Conservation (phyloP, 1,139 yeast species). For the Debaryomycetaceae sp. region DNA sequence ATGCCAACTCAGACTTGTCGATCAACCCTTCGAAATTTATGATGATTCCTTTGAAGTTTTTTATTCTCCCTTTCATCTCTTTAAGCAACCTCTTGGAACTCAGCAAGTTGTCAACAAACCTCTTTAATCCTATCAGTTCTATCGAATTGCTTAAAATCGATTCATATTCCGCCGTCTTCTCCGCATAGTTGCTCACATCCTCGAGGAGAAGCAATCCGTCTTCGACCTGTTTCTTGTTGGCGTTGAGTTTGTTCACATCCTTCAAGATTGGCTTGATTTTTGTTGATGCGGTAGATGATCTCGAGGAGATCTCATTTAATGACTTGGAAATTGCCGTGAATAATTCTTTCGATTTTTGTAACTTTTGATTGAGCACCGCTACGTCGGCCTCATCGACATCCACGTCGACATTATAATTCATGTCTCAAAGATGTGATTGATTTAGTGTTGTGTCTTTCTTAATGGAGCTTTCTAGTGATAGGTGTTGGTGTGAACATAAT, state of each 20-base stretch:
- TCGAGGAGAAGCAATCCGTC: slow-evolving; percentile 57
- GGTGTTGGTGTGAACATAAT: neutral
- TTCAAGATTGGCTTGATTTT: slow-evolving; percentile 70
- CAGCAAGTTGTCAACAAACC: slow-evolving; percentile 36
- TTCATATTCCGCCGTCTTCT: slow-evolving; percentile 54
- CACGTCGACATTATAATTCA: slow-evolving; percentile 17
- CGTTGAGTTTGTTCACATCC: slow-evolving; percentile 56
- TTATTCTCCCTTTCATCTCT: slow-evolving; percentile 38
- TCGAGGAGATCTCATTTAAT: slow-evolving; percentile 51
- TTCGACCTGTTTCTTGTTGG: slow-evolving; percentile 58
- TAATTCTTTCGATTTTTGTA: slow-evolving; percentile 55
- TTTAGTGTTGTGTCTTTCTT: slow-evolving; percentile 1
- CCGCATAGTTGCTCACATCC: slow-evolving; percentile 65
- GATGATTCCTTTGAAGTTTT: slow-evolving; percentile 48
- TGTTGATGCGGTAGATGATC: slow-evolving; percentile 60
- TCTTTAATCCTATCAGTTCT: slow-evolving; percentile 35
- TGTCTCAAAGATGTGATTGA: neutral
- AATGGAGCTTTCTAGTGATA: too few species aligned
- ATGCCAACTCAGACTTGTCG: slow-evolving; percentile 43
- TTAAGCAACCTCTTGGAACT: slow-evolving; percentile 30
- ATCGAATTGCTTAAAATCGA: slow-evolving; percentile 35
- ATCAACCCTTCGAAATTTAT: slow-evolving; percentile 45
- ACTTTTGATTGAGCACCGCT: slow-evolving; percentile 73
- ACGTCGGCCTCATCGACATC: slow-evolving; percentile 85
- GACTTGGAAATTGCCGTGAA: slow-evolving; percentile 57